A percentile compares a stretch with the other conserved stretches of the same genome.
These are phyloP conservation scores for Phytophthora nicotianae DNA, from an alignment of 352 stramenopile genomes.

Conservation along the genomic window DNA sequence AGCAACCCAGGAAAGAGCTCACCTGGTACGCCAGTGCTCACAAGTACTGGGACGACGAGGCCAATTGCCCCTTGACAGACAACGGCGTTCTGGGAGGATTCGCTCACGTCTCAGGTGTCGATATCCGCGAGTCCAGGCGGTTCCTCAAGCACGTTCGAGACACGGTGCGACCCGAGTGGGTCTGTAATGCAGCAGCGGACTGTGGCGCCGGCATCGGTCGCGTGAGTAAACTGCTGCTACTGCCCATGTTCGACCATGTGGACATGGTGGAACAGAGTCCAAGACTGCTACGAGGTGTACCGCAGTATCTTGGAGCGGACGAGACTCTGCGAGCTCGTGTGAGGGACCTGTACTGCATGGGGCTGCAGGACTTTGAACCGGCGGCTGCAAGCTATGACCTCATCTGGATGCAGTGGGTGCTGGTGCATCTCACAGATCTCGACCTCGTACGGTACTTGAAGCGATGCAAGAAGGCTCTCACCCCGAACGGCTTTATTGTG, in stretches of 20 bases:
- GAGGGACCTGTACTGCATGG: slow-evolving; percentile 89
- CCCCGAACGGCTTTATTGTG: slow-evolving; percentile 60
- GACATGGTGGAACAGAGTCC: slow-evolving; percentile 96
- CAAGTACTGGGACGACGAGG: slow-evolving; percentile 86
- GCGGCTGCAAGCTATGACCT: slow-evolving; percentile 87
- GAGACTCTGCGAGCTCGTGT: slow-evolving; percentile 42
- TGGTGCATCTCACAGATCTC: slow-evolving; percentile 94
- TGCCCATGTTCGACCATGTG: slow-evolving; percentile 87
- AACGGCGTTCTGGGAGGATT: slow-evolving; percentile 95
- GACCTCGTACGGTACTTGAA: slow-evolving; percentile 94
- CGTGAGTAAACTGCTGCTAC: slow-evolving; percentile 94
- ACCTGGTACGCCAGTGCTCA: slow-evolving; percentile 78
- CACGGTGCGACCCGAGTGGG: slow-evolving; percentile 53
- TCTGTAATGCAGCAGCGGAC: slow-evolving; percentile 60
- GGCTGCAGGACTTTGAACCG: slow-evolving; percentile 92
- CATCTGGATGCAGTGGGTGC: slow-evolving; percentile 98
- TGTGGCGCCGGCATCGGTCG: slow-evolving; percentile 94
- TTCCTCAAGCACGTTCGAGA: slow-evolving; percentile 55
- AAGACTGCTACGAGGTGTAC: slow-evolving; percentile 87
- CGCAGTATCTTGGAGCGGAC: slow-evolving; percentile 85
- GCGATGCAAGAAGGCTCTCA: slow-evolving; percentile 80
- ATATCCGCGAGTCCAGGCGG: slow-evolving; percentile 77
- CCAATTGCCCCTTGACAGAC: slow-evolving; percentile 92
- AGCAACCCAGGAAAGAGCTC: slow-evolving; percentile 21
- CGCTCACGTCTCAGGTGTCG: slow-evolving; percentile 79